Percentiles rank a stretch among this genome's conserved stretches.
These are phyloP conservation scores for Suillus sp. DNA, from an alignment of 768 basidiomycete genomes.

Conservation along the genomic window DNA sequence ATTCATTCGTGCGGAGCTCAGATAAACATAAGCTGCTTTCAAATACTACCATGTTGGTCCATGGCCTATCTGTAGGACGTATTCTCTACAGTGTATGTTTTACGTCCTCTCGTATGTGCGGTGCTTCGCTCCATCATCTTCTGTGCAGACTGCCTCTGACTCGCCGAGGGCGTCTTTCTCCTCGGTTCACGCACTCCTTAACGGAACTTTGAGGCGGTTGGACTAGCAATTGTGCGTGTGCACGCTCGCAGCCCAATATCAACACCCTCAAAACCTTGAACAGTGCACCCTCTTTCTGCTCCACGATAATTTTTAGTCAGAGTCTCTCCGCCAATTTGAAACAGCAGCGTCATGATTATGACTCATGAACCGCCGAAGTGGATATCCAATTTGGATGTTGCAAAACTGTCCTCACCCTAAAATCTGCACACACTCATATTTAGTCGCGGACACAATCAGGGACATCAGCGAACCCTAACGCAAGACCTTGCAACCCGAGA, in stretches of 20 bases:
- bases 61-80: neutral
- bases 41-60: too few species aligned
- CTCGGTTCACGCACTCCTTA: neutral
- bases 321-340: neutral
- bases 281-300: neutral
- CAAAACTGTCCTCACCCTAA: neutral
- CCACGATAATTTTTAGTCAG: too few species aligned
- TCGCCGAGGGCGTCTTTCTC: neutral
- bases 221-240: neutral
- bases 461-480: neutral
- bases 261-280: neutral
- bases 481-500: neutral
- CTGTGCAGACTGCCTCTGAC: neutral
- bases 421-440: neutral
- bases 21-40: neutral
- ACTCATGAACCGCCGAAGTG: neutral
- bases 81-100: neutral
- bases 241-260: neutral
- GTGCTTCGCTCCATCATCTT: neutral
- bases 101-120: neutral
- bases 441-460: neutral
- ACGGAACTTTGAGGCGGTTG: neutral
- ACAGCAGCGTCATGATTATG: neutral
- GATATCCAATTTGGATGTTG: neutral
- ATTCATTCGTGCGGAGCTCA: neutral